Conservation (phyloP, 306 rosid species). For the Cicer arietinum region DNA sequence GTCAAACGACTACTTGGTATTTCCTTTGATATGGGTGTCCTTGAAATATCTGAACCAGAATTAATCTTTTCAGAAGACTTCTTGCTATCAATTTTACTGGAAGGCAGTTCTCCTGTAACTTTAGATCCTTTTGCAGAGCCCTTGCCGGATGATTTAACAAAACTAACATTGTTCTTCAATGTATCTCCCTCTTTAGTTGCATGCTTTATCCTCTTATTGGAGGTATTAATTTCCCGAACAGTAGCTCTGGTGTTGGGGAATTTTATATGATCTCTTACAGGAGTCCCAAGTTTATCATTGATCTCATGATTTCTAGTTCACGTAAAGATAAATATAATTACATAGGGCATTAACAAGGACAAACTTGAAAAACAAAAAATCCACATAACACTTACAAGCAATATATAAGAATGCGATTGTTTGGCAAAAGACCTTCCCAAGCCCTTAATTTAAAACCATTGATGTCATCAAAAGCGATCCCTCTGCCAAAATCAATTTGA, state of each 20-base stretch:
- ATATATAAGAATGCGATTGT: constrained; percentile 79
- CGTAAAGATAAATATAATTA: constrained; percentile 36
- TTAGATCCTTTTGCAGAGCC: constrained; percentile 44
- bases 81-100: constrained; percentile 42
- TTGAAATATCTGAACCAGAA: background rate
- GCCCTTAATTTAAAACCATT: constrained; percentile 63
- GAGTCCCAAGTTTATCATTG: constrained; percentile 68
- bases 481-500: constrained; percentile 59
- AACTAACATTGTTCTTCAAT: constrained; percentile 44
- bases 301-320: constrained; percentile 78
- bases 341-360: constrained; percentile 32
- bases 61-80: background rate
- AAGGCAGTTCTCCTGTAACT: constrained; percentile 47
- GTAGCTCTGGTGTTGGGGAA: constrained; percentile 58
- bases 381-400: constrained; percentile 73
- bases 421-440: constrained; percentile 79
- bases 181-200: constrained; percentile 46
- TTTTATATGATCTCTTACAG: constrained; percentile 66
- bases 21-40: background rate
- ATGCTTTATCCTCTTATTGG: constrained; percentile 44
- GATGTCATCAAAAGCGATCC: constrained; percentile 51
- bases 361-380: constrained; percentile 35
- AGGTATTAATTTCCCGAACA: constrained; percentile 39
- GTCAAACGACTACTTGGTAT: background rate
- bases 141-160: constrained; percentile 45